A percentile compares a stretch with the other conserved stretches of the same genome.
phyloP scores from a whole-genome alignment of 495 filamentous ascomycete species.

The Hypoxylon intermedium region DNA sequence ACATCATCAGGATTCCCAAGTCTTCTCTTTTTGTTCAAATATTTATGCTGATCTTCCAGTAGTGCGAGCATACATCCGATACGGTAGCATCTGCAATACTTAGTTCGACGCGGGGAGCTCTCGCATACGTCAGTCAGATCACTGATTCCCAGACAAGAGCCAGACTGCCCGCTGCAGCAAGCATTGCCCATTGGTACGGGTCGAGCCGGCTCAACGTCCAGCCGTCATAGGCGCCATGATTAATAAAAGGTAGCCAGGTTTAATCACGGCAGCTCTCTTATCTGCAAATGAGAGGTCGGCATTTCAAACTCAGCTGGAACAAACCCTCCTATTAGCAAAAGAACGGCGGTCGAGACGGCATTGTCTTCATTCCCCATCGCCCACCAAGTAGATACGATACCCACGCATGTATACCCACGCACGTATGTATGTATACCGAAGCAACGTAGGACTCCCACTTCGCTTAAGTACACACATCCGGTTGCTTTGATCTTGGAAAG shows the following conservation, averaged over 20 bases:
- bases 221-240: constrained; percentile 26
- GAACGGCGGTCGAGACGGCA: constrained; percentile 8
- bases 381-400: constrained; percentile 4
- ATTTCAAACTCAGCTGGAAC: constrained; percentile 15
- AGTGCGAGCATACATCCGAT: constrained; percentile 4
- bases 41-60: constrained; percentile 24
- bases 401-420: constrained; percentile 15
- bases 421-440: constrained; percentile 16
- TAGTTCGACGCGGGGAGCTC: constrained; percentile 17
- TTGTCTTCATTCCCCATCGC: background rate
- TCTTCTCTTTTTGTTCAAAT: constrained; percentile 21
- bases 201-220: constrained; percentile 25
- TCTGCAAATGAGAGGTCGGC: constrained; percentile 24
- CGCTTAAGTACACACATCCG: constrained; percentile 17
- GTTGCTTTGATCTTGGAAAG: constrained; percentile 6
- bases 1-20: constrained; percentile 32
- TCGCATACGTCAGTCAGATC: constrained; percentile 33
- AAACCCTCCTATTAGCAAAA: constrained; percentile 20
- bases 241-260: constrained; percentile 11
- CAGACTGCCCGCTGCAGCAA: constrained; percentile 7
- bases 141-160: constrained; percentile 9
- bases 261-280: constrained; percentile 8
- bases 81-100: constrained; percentile 12
- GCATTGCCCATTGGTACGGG: constrained; percentile 24
- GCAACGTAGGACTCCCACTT: constrained; percentile 2